Conservation (phyloP, 2,329 filamentous ascomycete genomes). For the Chrysosporium queenslandicum region DNA sequence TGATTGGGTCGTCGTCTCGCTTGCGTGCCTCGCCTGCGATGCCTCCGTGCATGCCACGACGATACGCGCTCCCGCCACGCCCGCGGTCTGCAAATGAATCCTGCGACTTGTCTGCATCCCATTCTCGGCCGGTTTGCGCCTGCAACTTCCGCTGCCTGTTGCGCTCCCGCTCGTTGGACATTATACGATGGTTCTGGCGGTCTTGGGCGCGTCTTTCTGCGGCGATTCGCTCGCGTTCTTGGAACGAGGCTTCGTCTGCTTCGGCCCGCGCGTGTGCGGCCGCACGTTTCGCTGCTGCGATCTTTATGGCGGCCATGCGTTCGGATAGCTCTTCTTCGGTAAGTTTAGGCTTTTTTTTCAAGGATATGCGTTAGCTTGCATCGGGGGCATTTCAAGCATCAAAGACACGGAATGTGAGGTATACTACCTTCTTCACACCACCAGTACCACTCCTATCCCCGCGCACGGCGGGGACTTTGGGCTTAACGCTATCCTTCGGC, state of each 20-base stretch:
- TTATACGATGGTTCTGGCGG: conserved; percentile 43
- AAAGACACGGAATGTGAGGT: neutral
- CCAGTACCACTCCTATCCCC: conserved; percentile 48
- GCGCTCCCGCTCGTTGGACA: conserved; percentile 54
- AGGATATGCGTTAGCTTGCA: neutral
- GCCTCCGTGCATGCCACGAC: conserved; percentile 45
- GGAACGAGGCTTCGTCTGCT: conserved; percentile 56
- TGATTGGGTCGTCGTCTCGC: neutral
- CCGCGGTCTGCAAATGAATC: conserved; percentile 38
- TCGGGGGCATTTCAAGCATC: neutral
- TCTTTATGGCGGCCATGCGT: conserved; percentile 51
- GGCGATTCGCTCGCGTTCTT: conserved; percentile 52
- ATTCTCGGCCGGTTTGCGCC: conserved; percentile 49
- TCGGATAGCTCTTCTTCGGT: conserved; percentile 55
- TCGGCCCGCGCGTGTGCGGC: conserved; percentile 56
- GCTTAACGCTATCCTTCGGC: conserved; percentile 20
- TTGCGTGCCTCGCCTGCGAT: conserved; percentile 32
- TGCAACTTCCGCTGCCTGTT: conserved; percentile 51
- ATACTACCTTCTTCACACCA: conserved; percentile 38
- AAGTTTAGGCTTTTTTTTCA: conserved; percentile 44
- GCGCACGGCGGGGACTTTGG: conserved; percentile 40
- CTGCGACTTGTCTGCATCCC: conserved; percentile 53
- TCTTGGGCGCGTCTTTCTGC: conserved; percentile 47
- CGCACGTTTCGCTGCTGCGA: conserved; percentile 50
- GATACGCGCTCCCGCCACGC: conserved; percentile 36